These are phyloP conservation scores for Nicotiana attenuata DNA, from an alignment of 257 asterid species.

Conservation along the genomic window DNA sequence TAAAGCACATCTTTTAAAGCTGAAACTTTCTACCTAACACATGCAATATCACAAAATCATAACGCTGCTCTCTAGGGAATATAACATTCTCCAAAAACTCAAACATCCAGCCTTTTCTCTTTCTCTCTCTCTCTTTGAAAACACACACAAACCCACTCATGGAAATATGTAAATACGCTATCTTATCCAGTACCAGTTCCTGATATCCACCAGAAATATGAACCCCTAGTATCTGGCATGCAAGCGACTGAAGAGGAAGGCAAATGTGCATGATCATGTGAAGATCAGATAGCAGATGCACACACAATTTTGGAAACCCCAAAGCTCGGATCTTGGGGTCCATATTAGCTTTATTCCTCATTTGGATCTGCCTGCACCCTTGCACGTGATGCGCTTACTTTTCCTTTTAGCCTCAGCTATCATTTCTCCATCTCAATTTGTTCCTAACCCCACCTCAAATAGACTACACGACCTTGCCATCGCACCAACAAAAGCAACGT, in stretches of 20 bases:
- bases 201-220: slow-evolving; percentile 29
- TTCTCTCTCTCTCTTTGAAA: neutral
- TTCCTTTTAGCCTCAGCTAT: neutral
- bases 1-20: neutral
- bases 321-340: slow-evolving; percentile 11
- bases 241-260: slow-evolving; percentile 47
- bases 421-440: slow-evolving; percentile 10
- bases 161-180: slow-evolving; percentile 5
- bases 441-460: slow-evolving; percentile 17
- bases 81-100: slow-evolving; percentile 11
- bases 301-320: slow-evolving; percentile 7
- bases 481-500: neutral
- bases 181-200: slow-evolving; percentile 30
- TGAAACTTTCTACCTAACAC: slow-evolving; percentile 1
- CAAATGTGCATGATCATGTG: slow-evolving; percentile 35
- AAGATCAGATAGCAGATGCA: slow-evolving; percentile 12
- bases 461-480: slow-evolving; percentile 20
- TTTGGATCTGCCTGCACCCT: slow-evolving; percentile 22
- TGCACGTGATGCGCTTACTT: slow-evolving; percentile 33
- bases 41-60: neutral
- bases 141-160: neutral
- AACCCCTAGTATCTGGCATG: slow-evolving; percentile 36
- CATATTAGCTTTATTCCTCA: slow-evolving; percentile 13
- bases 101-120: neutral
- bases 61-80: slow-evolving; percentile 7